These are phyloP conservation scores for Guyanaporus albipodus DNA, from an alignment of 768 basidiomycete species.

Conservation along the genomic window DNA sequence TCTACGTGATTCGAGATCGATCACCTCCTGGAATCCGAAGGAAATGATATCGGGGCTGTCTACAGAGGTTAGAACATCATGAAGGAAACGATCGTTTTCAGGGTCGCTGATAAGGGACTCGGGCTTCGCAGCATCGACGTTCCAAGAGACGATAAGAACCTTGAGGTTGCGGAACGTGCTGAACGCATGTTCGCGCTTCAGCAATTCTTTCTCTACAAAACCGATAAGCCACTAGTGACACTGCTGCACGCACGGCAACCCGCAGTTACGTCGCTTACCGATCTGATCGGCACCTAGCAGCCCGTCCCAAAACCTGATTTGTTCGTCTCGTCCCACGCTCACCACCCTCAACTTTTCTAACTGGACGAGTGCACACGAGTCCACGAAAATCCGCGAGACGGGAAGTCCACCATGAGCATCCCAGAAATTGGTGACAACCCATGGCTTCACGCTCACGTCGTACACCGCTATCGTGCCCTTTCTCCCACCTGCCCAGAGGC, in stretches of 20 bases:
- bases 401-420: slow-evolving; percentile 69
- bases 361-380: slow-evolving; percentile 71
- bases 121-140: slow-evolving; percentile 85
- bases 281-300: slow-evolving; percentile 81
- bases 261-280: slow-evolving; percentile 47
- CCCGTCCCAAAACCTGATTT: slow-evolving; percentile 85
- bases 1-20: slow-evolving; percentile 90
- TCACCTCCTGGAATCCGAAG: slow-evolving; percentile 95
- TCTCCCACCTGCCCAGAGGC: slow-evolving; percentile 84
- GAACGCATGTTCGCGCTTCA: slow-evolving; percentile 71
- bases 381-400: slow-evolving; percentile 60
- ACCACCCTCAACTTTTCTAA: slow-evolving; percentile 64
- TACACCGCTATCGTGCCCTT: slow-evolving; percentile 81
- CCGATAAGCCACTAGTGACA: slow-evolving; percentile 1
- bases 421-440: slow-evolving; percentile 88
- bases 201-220: slow-evolving; percentile 63
- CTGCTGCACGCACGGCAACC: background rate
- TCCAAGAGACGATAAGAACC: slow-evolving; percentile 86
- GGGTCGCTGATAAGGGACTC: slow-evolving; percentile 60
- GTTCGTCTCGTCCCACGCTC: slow-evolving; percentile 72
- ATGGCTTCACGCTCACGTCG: slow-evolving; percentile 69
- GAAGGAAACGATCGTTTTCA: slow-evolving; percentile 78
- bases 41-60: slow-evolving; percentile 83
- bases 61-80: slow-evolving; percentile 67
- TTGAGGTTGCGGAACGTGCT: slow-evolving; percentile 76